These are phyloP conservation scores for Kuraishia ogatae DNA, from an alignment of 805 yeast species.

Conservation along the genomic window DNA sequence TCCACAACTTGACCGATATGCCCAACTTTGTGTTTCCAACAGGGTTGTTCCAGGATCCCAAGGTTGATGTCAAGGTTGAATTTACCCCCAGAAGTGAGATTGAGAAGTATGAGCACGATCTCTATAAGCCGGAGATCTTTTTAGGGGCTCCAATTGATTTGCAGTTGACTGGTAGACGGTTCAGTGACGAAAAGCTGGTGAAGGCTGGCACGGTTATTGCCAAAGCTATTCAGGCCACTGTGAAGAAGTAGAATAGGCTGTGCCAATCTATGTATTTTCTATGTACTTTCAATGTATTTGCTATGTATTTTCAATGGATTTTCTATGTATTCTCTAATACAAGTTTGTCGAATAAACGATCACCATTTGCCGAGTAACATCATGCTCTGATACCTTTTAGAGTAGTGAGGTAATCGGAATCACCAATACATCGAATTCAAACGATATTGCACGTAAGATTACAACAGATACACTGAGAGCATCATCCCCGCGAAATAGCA, in stretches of 20 bases:
- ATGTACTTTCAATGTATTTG: neutral
- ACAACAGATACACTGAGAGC: too few species aligned
- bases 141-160: slow-evolving; percentile 46
- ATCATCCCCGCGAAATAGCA: too few species aligned
- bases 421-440: too few species aligned
- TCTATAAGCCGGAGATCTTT: slow-evolving; percentile 37
- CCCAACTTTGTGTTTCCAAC: slow-evolving; percentile 56
- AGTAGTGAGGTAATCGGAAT: too few species aligned
- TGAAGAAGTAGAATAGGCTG: neutral
- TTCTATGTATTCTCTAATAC: too few species aligned
- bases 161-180: slow-evolving; percentile 45
- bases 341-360: too few species aligned
- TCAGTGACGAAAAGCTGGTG: slow-evolving; percentile 43
- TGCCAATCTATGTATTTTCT: neutral
- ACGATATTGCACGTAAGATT: too few species aligned
- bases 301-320: too few species aligned
- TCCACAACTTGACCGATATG: slow-evolving; percentile 60
- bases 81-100: slow-evolving; percentile 17
- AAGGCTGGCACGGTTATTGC: neutral
- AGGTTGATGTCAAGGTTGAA: slow-evolving; percentile 30
- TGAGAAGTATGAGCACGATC: slow-evolving; percentile 23
- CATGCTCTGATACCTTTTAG: too few species aligned
- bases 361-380: too few species aligned
- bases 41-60: slow-evolving; percentile 43
- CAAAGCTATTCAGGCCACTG: neutral